Base-by-base conservation (phyloP, 177 flowering plant species). In the Vitis hybrid region DNA sequence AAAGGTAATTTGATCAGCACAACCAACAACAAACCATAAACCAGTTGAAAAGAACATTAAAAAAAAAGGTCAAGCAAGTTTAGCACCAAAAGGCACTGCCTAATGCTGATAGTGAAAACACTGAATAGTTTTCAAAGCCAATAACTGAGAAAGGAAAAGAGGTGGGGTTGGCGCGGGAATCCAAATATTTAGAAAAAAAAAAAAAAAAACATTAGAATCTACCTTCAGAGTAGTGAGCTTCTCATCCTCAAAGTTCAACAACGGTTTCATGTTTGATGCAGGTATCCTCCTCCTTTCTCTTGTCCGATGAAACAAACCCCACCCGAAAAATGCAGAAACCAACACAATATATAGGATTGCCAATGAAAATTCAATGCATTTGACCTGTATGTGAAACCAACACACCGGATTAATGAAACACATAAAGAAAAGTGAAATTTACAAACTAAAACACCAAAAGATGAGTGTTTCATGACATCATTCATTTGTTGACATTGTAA, bases 291-390 rank as follows among this genome's bases (percentile, higher is more conserved):
- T 79, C 53, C 80, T 80, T 70, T 80, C 86, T 75, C 78, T 74
- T 72, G 48, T 76, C 68, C 77, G 74, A 62, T 73, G 73, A 67
- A 83, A 85, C 57, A 80, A 67, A 48, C 80, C 80, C 92, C 95
- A 90, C 50, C 92, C 90, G 50, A 87, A 63, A 66, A 90, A 80
- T 55, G 80, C 73, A 72, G 81, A 72, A 50, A 84, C 81, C 63
- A 88, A 72, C 55, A 88, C 10, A 61, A 86, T 73, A 75, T 85
- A 90, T 29, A 86, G 54, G 22, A 88, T 73, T 10, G 81, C 85
- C 48, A 90, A 56, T 18, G 86, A 74, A 34, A 88, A 64, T 9
- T 90, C 95, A 62, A 90, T 57, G 71, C 95, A 90, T 74, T 67
- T 84, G 50, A 86, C 82, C 95, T 90, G 84, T 73, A 83, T 22